These are phyloP conservation scores for Saxispiralis lemnorum DNA, from an alignment of 495 filamentous ascomycete species.

Conservation along the genomic window DNA sequence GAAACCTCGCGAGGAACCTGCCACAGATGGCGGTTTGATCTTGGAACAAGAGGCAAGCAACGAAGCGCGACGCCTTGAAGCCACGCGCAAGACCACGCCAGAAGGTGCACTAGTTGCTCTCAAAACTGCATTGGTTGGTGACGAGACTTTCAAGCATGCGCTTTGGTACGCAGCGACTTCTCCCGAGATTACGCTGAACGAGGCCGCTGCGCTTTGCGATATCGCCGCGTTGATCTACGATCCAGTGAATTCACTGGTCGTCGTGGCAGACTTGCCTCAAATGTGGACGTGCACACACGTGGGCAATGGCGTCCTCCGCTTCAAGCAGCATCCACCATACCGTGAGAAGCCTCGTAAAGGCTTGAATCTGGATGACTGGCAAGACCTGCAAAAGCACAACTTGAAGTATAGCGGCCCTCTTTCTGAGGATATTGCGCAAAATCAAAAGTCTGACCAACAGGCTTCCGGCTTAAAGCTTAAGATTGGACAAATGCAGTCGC, in stretches of 20 bases:
- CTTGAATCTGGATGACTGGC: constrained; percentile 7
- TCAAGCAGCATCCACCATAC: constrained; percentile 14
- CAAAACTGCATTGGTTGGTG: constrained; percentile 47
- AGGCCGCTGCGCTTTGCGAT: constrained; percentile 60
- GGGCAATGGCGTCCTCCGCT: constrained; percentile 33
- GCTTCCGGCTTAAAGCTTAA: not conserved
- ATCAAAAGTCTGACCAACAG: constrained; percentile 3
- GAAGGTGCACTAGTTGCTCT: constrained; percentile 57
- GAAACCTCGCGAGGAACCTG: constrained; percentile 15
- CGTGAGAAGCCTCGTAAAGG: constrained; percentile 6
- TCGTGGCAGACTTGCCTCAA: constrained; percentile 50
- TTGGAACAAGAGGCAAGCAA: constrained; percentile 61
- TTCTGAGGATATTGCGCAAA: not conserved
- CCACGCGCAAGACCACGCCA: constrained; percentile 43
- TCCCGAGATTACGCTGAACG: constrained; percentile 41
- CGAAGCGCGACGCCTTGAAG: constrained; percentile 37
- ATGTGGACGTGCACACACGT: constrained; percentile 50
- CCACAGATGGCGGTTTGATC: constrained; percentile 43
- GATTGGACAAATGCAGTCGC: not conserved
- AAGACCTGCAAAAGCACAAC: constrained; percentile 6
- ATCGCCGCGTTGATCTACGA: constrained; percentile 60
- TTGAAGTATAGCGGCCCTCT: constrained; percentile 10
- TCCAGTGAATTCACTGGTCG: constrained; percentile 39
- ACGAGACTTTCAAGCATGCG: constrained; percentile 44
- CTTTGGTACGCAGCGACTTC: constrained; percentile 72